Base-by-base conservation (phyloP, 306 rosid species). In the Vachellia pachyceras region DNA sequence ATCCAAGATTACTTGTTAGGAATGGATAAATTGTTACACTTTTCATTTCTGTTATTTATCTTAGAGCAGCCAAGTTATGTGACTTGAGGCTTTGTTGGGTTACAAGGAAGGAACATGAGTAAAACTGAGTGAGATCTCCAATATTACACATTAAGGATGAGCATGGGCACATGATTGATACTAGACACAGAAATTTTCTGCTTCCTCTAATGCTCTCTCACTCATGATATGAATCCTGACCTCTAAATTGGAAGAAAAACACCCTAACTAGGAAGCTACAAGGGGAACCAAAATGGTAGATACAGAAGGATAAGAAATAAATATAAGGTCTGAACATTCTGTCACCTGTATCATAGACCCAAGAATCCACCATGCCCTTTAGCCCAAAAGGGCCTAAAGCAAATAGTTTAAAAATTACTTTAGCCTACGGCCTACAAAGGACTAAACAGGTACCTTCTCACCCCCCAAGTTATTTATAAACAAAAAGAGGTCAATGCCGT, bases 401-500 rank as follows among this genome's bases (percentile, higher is more conserved):
- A 50, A 50, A 37, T 36, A 37, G 47, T 67, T 35, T 47, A 45
- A 45, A 45, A 45, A 10, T 45, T 7, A 40, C 55, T 15, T 17
- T 13, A 13, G 52, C n/a, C 6, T 14, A 14, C 15, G 55, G 55
- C n/a, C 55, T 15, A 50, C 9, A 50, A 80, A 29, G 66, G 46
- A 58, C 69, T 7, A 39, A 13, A 79, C 54, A 69, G 49, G 29
- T 40, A 35, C 41, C 40, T 72, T 22, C 54, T 69, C 33, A 7
- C n/a, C 35, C 55, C 35, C 12, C 61, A 46, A 23, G 68, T 66
- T 64, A 64, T 13, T 67, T 57, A 45, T 25, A 15, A 63, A 70
- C 14, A 77, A 39, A 60, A 36, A 65, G 20, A 55, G 18, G 67
- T 54, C 69, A 33, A 46, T 78, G 76, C 75, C 18, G 49, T 52